These are phyloP conservation scores for Candida succiphila DNA, from an alignment of 805 yeast genomes.

Conservation along the genomic window DNA sequence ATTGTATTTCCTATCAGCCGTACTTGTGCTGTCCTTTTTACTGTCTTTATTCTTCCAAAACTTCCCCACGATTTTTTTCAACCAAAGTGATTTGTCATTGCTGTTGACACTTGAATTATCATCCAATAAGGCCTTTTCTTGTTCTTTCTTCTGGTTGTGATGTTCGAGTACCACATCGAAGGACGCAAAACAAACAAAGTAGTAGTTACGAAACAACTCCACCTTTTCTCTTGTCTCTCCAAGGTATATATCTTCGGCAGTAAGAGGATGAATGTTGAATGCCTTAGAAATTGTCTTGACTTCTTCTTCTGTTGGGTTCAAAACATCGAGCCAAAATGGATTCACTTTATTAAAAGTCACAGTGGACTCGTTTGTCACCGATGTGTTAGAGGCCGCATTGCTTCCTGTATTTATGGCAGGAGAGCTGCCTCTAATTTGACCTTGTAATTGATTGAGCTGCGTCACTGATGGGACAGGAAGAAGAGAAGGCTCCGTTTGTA, in stretches of 20 bases:
- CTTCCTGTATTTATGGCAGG: conserved; percentile 6
- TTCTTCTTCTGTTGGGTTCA: conserved; percentile 93
- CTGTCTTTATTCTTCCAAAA: conserved; percentile 2
- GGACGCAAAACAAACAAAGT: conserved; percentile 81
- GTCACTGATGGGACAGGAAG: not conserved
- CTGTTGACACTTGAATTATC: conserved; percentile 10
- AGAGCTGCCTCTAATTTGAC: not conserved
- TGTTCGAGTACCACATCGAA: conserved; percentile 75
- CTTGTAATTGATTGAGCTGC: not conserved
- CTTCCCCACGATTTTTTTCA: conserved; percentile 7
- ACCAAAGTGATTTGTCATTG: conserved; percentile 7
- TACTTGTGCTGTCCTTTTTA: not conserved
- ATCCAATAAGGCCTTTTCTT: conserved; percentile 10
- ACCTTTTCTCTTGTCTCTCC: conserved; percentile 96
- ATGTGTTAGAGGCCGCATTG: conserved; percentile 16
- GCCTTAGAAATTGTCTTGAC: conserved; percentile 87
- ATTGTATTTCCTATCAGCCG: conserved; percentile 1
- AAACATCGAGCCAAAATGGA: conserved; percentile 90
- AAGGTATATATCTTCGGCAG: conserved; percentile 88
- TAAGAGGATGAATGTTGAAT: conserved; percentile 91
- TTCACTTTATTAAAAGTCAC: conserved; percentile 17
- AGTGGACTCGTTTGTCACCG: conserved; percentile 10
- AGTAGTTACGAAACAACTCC: conserved; percentile 83
- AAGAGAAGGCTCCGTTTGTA: not conserved
- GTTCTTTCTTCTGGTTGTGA: conserved; percentile 24